A percentile compares a stretch with the other conserved stretches of the same genome.
Evolutionary conservation across 768 basidiomycete species (phyloP).

Genomic region (Dioszegia aurantiaca): DNA sequence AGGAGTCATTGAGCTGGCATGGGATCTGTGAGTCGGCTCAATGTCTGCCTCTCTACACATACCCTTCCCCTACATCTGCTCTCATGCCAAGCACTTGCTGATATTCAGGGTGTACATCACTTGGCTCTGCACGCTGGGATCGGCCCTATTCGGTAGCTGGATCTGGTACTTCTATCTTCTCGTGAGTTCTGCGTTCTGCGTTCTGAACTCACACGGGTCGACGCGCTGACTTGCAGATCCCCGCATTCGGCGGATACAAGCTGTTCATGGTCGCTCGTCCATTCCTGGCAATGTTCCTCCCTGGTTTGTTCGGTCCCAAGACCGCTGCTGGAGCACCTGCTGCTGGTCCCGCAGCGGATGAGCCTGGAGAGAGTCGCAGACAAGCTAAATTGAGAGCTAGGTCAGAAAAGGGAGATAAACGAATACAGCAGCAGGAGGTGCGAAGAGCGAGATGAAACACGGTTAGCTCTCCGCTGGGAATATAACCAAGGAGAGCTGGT

Average conservation of each 20-base stretch:
- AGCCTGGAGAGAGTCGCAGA: conserved; percentile 31
- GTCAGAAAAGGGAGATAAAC: conserved; percentile 51
- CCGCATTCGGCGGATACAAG: conserved; percentile 48
- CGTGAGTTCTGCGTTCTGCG: conserved; percentile 24
- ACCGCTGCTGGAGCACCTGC: conserved; percentile 17
- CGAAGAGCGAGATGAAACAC: conserved; percentile 19
- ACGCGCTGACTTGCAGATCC: conserved; percentile 28
- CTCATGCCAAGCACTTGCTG: background rate
- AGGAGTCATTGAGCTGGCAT: conserved; percentile 46
- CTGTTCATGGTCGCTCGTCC: conserved; percentile 40
- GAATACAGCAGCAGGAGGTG: conserved; percentile 49
- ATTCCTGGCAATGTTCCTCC: conserved; percentile 44
- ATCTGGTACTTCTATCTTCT: conserved; percentile 48
- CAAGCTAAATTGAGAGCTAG: conserved; percentile 49
- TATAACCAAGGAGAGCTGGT: no score
- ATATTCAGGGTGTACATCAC: conserved; percentile 44
- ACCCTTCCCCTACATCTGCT: no score
- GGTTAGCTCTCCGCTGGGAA: no score
- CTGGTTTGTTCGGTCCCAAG: conserved; percentile 39
- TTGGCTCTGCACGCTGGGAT: conserved; percentile 45
- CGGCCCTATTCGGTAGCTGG: conserved; percentile 44
- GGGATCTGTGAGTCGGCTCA: conserved; percentile 46
- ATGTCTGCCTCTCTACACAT: no score
- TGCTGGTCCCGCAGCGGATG: conserved; percentile 15
- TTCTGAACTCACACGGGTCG: background rate